Base-by-base conservation (phyloP, 2,329 filamentous ascomycete species). In the Fusarium sp. region DNA sequence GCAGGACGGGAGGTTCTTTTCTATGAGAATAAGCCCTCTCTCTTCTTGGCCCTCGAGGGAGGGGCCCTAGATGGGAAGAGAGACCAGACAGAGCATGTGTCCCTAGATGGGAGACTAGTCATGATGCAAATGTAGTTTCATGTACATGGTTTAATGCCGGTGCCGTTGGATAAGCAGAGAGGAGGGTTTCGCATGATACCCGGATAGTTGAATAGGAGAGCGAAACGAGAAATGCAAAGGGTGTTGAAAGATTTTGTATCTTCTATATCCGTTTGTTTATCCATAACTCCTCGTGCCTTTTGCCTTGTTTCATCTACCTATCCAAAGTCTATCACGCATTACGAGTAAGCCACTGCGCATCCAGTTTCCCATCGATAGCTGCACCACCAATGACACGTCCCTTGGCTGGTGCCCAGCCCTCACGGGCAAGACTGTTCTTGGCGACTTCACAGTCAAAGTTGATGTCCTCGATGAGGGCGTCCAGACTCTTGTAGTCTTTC, bases 381-480 rank as follows among this genome's bases (percentile, higher is more conserved):
- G 68, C 70, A 16, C 73, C 71, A 3, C 69, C 71, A 5, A 75
- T 76, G 38, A 79, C 77, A 14, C 75, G 74, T n/a, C 77, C 78
- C 77, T 79, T 77, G 53, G 74, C 73, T 11, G 84, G 83, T 54
- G 77, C 80, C 87, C 85, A 99, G 23, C 79, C 84, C 31, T 85
- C 81, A 68, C 96, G 83, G 57, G 81, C 85, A 75, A 99, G 81
- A 81, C 93, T 96, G 74, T 84, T 82, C 72, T 85, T 84, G 44
- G 93, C 91, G 60, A 98, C 94, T 74, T 92, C 87, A 75, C 96
- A 97, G 83, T 98, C 96, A 72, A 90, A 87, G 76, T 87, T 87
- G 77, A 99, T 99, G 81, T 99, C 96, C 74, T 90, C 87, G 46
- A 98, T 88, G 77, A 98, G 83, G 33, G 90, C 91, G 68, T 97